Evolutionary conservation across 805 yeast genomes (phyloP).

Genomic region (Schwanniomyces polymorphus): DNA sequence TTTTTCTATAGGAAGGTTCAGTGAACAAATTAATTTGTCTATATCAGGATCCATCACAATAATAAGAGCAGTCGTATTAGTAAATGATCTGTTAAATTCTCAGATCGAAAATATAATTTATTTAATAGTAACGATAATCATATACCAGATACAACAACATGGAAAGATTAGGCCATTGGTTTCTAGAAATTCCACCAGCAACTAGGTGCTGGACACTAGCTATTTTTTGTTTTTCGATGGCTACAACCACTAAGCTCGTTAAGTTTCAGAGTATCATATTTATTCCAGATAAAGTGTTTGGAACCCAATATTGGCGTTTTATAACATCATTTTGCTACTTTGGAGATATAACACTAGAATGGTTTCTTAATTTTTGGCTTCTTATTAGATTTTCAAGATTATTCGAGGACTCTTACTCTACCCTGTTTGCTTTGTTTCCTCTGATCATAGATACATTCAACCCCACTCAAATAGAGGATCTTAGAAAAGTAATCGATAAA

Average conservation of each 20-base stretch:
- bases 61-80: neutral
- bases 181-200: conserved; percentile 18
- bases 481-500: conserved; percentile 13
- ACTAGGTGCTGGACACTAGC: conserved; percentile 27
- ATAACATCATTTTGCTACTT: conserved; percentile 33
- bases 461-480: conserved; percentile 12
- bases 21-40: conserved; percentile 3
- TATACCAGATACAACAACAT: neutral
- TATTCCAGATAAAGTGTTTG: conserved; percentile 24
- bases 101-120: neutral
- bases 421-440: conserved; percentile 23
- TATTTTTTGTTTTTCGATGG: conserved; percentile 19
- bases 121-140: neutral
- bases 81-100: neutral
- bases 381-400: conserved; percentile 17
- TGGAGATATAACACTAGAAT: conserved; percentile 22
- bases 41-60: conserved; percentile 4
- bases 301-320: conserved; percentile 38
- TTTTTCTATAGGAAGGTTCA: conserved; percentile 7
- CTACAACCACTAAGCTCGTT: conserved; percentile 19
- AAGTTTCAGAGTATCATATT: conserved; percentile 19
- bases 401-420: conserved; percentile 23
- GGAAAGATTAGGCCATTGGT: conserved; percentile 17
- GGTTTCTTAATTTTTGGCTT: conserved; percentile 19
- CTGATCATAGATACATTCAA: conserved; percentile 10